Evolutionary conservation across 805 yeast species (phyloP), one percentile per base, ranked within the genome.

Genomic region (Brettanomyces sp.): DNA sequence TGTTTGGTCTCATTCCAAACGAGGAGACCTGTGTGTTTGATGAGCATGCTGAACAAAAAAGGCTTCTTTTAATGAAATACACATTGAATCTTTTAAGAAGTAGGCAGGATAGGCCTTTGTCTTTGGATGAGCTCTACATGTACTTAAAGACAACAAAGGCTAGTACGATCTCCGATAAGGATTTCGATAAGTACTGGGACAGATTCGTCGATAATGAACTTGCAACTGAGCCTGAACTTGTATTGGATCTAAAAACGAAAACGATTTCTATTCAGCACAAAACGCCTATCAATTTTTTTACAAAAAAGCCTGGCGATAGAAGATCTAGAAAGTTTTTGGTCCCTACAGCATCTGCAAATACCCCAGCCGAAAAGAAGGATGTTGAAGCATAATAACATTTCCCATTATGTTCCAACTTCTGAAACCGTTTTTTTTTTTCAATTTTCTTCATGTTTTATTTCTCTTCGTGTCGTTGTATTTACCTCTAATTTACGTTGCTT

Each of bases 121-220:
- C 54, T 80, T 88, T 67, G 80, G 87, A 77, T 76, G 62, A 84
- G 79, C 59, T 95, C 85, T 32, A 73, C 73, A 55, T 69, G 63
- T 52, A 56, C 13, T 68, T 77, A 45, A 88, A 95, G 62, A 87
- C 86, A 11, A 76, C 71, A 40, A 65, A 57, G 44, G 49, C 59
- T 39, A 69, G 72, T 2, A 68, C 69, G 44, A 73, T 73, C 46
- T 62, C 73, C 1, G 76, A 70, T 45, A 79, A 77, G 34, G 93
- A 86, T 51, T 85, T 84, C 60, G 82, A 83, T 52, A 83, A 78
- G 48, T 70, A 85, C 48, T 88, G 95, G 95, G 57, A 58, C 24
- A 82, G 79, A 54, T 70, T 87, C 51, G 76, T 77, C 50, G 45
- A 50, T 21, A 40, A 48, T 23, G 60, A 57, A 30, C 49, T 71